Evolutionary conservation across 768 basidiomycete genomes (phyloP), one percentile per base, ranked within the genome.

Genomic region (Trametes gibbosa): DNA sequence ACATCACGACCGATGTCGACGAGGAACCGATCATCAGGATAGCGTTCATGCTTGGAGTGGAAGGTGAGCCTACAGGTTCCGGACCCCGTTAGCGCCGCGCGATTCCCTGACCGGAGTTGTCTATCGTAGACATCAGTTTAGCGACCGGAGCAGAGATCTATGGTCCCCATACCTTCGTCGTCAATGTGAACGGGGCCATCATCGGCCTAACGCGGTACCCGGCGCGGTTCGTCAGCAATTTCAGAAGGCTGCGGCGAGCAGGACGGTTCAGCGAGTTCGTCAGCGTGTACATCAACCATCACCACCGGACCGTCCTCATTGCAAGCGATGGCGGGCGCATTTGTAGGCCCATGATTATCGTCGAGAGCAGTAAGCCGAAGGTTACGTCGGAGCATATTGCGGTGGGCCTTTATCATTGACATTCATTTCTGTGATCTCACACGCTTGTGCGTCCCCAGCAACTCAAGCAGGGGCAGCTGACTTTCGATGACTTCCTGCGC

Each of bases 1-100:
- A 99, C 74, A 98, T 99, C 71, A 99, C 97, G 9, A 98, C 97
- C 41, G 97, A 98, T 72, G 96, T 95, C 29, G 95, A 96, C 61
- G 97, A 99, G 72, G 92, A 87, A 59, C 95, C 96, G 1, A 90
- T 99, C 54, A 84, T 92, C 63, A 84, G 87, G 58, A 77, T 98
- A 34, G 87, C 92, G 5, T 95, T 89, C 73, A 87, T 97, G 85
- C 84, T 98, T n/a, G 97, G 97, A 27, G 91, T 98, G 17, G 95
- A 99, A 84, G 95, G 94, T 90, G 58, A 53, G 80, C 68, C 59
- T 45, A 41, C 35, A 41, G 55, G 24, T 37, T 24, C 54, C 50
- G 50, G 23, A 16, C n/a, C 27, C 16, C 27, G 27, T 16, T 49
- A 45, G 40, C 51, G 40, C 39, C 45, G 50, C 37, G 37, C 49